phyloP scores from a whole-genome alignment of 345 rosid genomes.

The Excoecaria agallocha region DNA sequence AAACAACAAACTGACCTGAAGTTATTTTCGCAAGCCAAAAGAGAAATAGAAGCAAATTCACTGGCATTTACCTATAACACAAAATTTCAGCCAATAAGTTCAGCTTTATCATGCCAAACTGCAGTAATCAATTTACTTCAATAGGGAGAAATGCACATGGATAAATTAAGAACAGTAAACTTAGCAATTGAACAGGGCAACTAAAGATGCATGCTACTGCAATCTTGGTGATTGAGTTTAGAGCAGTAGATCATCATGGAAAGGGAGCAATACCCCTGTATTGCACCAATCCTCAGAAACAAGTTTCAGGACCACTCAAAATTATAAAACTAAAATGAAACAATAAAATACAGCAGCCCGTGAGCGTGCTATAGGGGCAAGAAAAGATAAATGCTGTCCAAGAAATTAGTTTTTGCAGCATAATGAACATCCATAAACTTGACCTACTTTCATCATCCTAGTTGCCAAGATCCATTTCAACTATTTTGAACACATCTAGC shows the following conservation, averaged over 20 bases:
- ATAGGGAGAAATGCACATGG: not conserved
- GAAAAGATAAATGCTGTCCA: not conserved
- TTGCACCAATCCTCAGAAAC: not conserved
- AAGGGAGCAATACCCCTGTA: not conserved
- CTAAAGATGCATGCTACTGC: not conserved
- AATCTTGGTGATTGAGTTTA: not conserved
- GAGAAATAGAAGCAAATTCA: conserved; percentile 28
- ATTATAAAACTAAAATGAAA: not conserved
- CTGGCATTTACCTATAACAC: conserved; percentile 26
- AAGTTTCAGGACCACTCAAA: not conserved
- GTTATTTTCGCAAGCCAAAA: conserved; percentile 18
- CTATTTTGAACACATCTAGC: not conserved
- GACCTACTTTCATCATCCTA: not conserved
- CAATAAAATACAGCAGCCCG: not conserved
- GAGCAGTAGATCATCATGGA: not conserved
- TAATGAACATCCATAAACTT: not conserved
- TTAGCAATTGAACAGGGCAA: not conserved
- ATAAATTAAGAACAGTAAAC: not conserved
- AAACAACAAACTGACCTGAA: conserved; percentile 26
- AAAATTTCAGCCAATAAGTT: conserved; percentile 1
- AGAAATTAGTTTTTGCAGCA: not conserved
- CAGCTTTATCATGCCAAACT: not conserved
- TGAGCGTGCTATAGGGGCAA: not conserved
- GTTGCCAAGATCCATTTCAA: not conserved
- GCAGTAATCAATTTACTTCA: not conserved